A percentile compares a stretch with the other conserved stretches of the same genome.
Conservation (phyloP, 78 protist genomes). For the Protostelium mycophagum region DNA sequence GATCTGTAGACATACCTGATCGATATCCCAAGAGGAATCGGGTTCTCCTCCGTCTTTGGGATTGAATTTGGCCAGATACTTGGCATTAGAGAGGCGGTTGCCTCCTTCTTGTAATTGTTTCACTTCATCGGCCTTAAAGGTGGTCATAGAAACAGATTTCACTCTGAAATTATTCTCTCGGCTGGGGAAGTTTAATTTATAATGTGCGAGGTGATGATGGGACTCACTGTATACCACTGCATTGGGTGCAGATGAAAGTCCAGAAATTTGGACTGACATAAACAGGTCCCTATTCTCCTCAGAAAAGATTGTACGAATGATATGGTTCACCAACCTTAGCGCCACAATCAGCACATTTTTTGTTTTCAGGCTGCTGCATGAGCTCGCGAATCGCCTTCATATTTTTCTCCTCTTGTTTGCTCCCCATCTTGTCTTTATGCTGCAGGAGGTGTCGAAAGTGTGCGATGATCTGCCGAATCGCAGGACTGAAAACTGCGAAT, state of each 20-base stretch:
- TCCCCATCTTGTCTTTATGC: too few species aligned
- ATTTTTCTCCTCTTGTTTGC: conserved; percentile 36
- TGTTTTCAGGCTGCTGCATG: conserved; percentile 44
- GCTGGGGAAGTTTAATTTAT: not conserved
- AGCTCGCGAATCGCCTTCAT: conserved; percentile 48
- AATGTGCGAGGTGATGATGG: not conserved
- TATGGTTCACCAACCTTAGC: conserved; percentile 8
- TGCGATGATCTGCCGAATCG: too few species aligned
- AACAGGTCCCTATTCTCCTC: conserved; percentile 62
- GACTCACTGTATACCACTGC: conserved; percentile 71
- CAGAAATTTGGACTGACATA: conserved; percentile 41
- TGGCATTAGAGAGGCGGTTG: conserved; percentile 20
- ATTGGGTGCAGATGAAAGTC: conserved; percentile 63
- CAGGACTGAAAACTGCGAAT: not conserved
- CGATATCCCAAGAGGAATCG: not conserved
- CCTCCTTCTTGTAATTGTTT: conserved; percentile 41
- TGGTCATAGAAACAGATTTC: conserved; percentile 61
- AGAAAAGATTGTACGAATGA: not conserved
- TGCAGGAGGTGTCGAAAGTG: too few species aligned
- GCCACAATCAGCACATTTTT: conserved; percentile 63
- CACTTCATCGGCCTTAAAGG: conserved; percentile 67
- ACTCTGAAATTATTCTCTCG: conserved; percentile 28
- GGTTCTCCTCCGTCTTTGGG: not conserved
- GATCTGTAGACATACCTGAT: not conserved
- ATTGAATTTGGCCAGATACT: not conserved